Conservation (phyloP, 202 grass and related monocot genomes). For the Musa balbisiana region DNA sequence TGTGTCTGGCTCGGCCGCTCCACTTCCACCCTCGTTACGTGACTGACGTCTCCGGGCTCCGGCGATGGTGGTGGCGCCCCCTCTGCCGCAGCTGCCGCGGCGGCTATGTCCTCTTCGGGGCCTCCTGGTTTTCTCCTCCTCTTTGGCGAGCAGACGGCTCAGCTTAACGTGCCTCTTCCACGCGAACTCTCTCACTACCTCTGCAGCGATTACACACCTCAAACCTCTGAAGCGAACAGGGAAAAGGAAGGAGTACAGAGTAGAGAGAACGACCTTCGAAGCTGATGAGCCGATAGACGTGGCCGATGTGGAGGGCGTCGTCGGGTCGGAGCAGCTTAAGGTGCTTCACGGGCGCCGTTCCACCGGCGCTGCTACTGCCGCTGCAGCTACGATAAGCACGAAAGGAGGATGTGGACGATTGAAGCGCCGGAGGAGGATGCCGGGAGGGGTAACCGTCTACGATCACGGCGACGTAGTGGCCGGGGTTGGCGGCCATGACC, state of each 20-base stretch:
- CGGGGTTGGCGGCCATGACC: neutral
- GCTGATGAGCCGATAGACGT: constrained; percentile 2
- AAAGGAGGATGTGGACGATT: neutral
- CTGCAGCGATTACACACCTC: constrained; percentile 10
- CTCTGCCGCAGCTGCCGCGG: no score
- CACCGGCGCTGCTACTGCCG: neutral
- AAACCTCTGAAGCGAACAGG: no score
- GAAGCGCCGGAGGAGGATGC: neutral
- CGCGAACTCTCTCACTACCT: constrained; percentile 62
- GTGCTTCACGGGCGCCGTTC: neutral
- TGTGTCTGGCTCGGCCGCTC: constrained; percentile 18
- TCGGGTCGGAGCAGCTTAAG: constrained; percentile 4
- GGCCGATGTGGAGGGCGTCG: constrained; percentile 6
- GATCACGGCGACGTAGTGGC: neutral
- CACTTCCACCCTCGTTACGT: constrained; percentile 13
- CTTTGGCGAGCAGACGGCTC: constrained; percentile 45
- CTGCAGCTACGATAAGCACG: neutral
- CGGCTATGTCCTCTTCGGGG: neutral
- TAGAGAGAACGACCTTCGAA: neutral
- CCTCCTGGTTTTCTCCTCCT: constrained; percentile 20
- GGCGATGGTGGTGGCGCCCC: neutral
- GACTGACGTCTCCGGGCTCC: neutral
- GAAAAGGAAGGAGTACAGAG: neutral
- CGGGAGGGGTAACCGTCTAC: neutral
- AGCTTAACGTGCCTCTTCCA: constrained; percentile 56